phyloP scores from a whole-genome alignment of 306 rosid species.

The Leucaena leucocephala region DNA sequence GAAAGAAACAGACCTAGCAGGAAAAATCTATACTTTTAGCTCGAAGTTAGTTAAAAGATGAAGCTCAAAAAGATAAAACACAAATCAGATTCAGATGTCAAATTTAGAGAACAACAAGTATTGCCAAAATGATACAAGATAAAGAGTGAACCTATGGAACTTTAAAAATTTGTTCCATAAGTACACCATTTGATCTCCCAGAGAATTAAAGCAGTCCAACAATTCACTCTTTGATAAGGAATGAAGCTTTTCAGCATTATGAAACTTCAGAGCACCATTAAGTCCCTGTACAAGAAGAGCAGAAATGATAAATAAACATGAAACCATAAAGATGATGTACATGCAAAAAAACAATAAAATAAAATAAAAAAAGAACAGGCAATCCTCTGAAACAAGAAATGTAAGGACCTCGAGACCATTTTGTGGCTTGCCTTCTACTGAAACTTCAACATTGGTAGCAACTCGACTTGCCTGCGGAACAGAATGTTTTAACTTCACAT shows the following conservation, averaged over 20 bases:
- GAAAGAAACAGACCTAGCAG: constrained; percentile 4
- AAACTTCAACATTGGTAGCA: constrained; percentile 44
- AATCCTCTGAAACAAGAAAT: constrained; percentile 40
- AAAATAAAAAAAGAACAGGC: not conserved
- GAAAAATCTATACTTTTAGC: not conserved
- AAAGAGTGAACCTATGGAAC: constrained; percentile 71
- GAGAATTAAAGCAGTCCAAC: constrained; percentile 45
- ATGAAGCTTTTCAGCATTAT: constrained; percentile 49
- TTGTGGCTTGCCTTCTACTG: constrained; percentile 75
- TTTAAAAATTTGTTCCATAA: constrained; percentile 80
- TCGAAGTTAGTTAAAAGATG: not conserved
- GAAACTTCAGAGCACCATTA: constrained; percentile 45
- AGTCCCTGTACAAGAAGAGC: constrained; percentile 46
- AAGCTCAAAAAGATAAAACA: not conserved
- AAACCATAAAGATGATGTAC: constrained; percentile 10
- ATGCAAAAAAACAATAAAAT: not conserved
- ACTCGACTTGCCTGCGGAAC: constrained; percentile 45
- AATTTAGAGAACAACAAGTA: constrained; percentile 12
- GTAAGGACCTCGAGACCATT: constrained; percentile 74
- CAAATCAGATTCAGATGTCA: constrained; percentile 8
- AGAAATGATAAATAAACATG: constrained; percentile 27
- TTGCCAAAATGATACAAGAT: constrained; percentile 21
- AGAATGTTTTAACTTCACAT: constrained; percentile 49
- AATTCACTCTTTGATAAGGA: constrained; percentile 55
- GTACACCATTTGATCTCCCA: constrained; percentile 78